Base-by-base conservation (phyloP, 2,329 filamentous ascomycete genomes). In the Talaromyces sp. region DNA sequence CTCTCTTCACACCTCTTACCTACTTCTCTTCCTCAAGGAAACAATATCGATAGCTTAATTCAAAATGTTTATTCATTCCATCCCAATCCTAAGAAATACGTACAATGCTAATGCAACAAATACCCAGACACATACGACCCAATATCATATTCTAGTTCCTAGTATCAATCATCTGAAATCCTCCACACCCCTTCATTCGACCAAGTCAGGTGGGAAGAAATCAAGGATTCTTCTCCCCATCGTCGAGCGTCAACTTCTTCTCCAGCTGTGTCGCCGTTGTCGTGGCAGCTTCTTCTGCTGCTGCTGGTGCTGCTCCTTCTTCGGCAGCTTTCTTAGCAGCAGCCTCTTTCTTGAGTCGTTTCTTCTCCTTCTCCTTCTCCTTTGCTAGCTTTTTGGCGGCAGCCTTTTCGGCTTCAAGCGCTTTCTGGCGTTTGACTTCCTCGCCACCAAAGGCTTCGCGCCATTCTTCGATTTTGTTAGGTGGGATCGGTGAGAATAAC, bases 401-500 rank as follows among this genome's bases (percentile, higher is more conserved):
- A 0, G 81, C 81, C 45, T 81, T 82, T 69, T 84, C 83, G 35
- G 84, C 81, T 50, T 86, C 88, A 73, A 90, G 48, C 9, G 48
- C 90, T 69, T 90, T 88, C 72, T 90, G 90, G 72, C 89, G 89
- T 47, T 88, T 82, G 68, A 91, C 87, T 70, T 89, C 83, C 41
- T 84, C 83, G 7, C 88, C 88, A 60, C 88, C 88, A 71, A 88
- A 97, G 70, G 86, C 84, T 68, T 90, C 86, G 65, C 90, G 88
- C 93, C 93, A 97, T 75, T 94, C 90, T 60, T 90, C 87, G 56
- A 90, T 88, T 81, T 93, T 94, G 77, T 91, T 88, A 10, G 89
- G 83, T 68, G 93, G 90, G 73, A 97, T 97, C 62, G 85, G 86
- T n/a, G 86, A 86, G 79, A 97, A 97, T 37, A 97, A 83, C 82